phyloP scores from a whole-genome alignment of 2,329 filamentous ascomycete genomes.

The Pyrenophora tritici-repentis region DNA sequence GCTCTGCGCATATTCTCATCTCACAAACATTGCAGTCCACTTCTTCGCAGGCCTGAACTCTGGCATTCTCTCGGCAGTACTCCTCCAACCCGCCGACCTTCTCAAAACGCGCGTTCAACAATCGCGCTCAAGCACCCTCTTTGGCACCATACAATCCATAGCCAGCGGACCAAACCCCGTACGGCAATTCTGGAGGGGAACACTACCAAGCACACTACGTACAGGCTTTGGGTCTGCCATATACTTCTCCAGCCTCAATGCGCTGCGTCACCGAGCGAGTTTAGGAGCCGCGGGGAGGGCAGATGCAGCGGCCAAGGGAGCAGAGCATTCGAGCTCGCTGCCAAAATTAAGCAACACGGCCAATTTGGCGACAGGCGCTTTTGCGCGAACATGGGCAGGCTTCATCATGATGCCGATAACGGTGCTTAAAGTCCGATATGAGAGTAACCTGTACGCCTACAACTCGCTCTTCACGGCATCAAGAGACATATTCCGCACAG shows the following conservation, averaged over 20 bases:
- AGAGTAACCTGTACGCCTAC: slow-evolving; percentile 85
- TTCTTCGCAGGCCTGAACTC: slow-evolving; percentile 87
- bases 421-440: slow-evolving; percentile 94
- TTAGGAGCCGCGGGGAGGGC: slow-evolving; percentile 24
- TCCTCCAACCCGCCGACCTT: slow-evolving; percentile 93
- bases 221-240: slow-evolving; percentile 92
- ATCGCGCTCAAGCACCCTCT: slow-evolving; percentile 70
- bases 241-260: slow-evolving; percentile 89
- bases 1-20: not conserved
- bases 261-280: slow-evolving; percentile 71
- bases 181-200: slow-evolving; percentile 85
- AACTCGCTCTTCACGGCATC: slow-evolving; percentile 73
- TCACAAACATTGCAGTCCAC: slow-evolving; percentile 59
- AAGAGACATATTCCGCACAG: slow-evolving; percentile 71
- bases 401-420: slow-evolving; percentile 95
- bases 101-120: slow-evolving; percentile 97
- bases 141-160: slow-evolving; percentile 71
- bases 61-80: slow-evolving; percentile 82
- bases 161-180: slow-evolving; percentile 69
- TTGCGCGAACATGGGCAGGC: slow-evolving; percentile 82
- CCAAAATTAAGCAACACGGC: slow-evolving; percentile 82
- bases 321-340: slow-evolving; percentile 67
- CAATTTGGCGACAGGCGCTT: slow-evolving; percentile 83
- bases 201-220: slow-evolving; percentile 86
- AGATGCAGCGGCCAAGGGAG: slow-evolving; percentile 16